Conservation (phyloP, 2,329 filamentous ascomycete genomes). For the Exophiala aquamarina region DNA sequence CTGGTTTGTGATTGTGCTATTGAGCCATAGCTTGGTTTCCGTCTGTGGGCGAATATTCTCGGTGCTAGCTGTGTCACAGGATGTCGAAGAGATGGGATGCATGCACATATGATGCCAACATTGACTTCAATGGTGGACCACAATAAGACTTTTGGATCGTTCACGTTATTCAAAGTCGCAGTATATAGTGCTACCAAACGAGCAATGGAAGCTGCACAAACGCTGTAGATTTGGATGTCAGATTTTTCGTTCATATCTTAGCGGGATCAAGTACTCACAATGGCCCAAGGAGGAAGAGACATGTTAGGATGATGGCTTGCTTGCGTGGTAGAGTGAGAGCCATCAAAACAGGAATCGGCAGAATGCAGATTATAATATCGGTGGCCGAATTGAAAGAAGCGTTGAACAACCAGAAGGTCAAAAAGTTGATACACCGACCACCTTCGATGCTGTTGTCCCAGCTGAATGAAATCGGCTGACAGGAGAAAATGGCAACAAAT, state of each 20-base stretch:
- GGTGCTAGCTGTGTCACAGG: constrained; percentile 10
- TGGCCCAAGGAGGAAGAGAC: constrained; percentile 29
- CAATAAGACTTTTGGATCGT: constrained; percentile 36
- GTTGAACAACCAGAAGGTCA: constrained; percentile 32
- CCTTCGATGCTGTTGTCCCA: constrained; percentile 9
- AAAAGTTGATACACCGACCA: constrained; percentile 30
- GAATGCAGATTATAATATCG: constrained; percentile 34
- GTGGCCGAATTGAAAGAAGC: constrained; percentile 40
- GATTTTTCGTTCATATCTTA: not conserved
- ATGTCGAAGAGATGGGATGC: constrained; percentile 33
- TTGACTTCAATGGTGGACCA: constrained; percentile 46
- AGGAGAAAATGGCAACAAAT: constrained; percentile 15
- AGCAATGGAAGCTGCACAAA: constrained; percentile 18
- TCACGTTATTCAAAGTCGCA: constrained; percentile 6
- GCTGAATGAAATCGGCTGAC: constrained; percentile 12
- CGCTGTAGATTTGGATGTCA: constrained; percentile 2
- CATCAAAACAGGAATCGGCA: constrained; percentile 38
- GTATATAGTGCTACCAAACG: constrained; percentile 14
- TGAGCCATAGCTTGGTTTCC: not conserved
- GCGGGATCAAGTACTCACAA: constrained; percentile 20
- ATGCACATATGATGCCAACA: constrained; percentile 42
- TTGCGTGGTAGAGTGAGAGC: constrained; percentile 29
- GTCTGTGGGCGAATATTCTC: constrained; percentile 4
- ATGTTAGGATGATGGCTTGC: constrained; percentile 20
- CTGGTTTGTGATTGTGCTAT: constrained; percentile 1